phyloP scores from a whole-genome alignment of 495 filamentous ascomycete genomes.

The Tuber aestivum region DNA sequence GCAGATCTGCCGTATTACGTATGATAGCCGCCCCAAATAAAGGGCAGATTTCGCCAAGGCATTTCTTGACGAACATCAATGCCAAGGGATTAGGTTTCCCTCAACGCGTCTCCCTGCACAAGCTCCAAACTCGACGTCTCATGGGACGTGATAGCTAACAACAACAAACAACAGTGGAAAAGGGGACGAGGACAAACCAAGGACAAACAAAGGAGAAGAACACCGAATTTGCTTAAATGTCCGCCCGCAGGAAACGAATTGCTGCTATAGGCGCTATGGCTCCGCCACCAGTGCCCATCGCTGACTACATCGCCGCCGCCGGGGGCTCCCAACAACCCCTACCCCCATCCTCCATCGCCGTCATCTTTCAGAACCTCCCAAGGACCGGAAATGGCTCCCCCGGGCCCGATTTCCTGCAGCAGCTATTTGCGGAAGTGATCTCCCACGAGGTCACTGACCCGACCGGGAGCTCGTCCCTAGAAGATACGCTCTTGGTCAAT shows the following conservation, averaged over 20 bases:
- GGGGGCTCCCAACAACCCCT: conserved; percentile 26
- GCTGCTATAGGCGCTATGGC: conserved; percentile 36
- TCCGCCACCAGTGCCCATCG: conserved; percentile 15
- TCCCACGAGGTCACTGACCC: conserved; percentile 46
- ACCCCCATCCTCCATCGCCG: conserved; percentile 52
- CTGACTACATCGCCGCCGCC: not conserved
- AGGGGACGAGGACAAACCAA: too few species aligned
- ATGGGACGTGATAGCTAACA: not conserved
- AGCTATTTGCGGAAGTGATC: conserved; percentile 61
- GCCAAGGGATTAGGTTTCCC: not conserved
- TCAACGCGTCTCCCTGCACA: not conserved
- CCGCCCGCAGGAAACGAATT: conserved; percentile 45
- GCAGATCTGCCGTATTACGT: not conserved
- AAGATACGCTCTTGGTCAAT: conserved; percentile 66
- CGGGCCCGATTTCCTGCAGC: conserved; percentile 54
- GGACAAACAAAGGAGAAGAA: not conserved
- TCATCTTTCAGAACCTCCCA: conserved; percentile 49
- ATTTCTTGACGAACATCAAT: not conserved
- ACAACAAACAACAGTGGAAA: not conserved
- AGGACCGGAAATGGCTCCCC: conserved; percentile 39
- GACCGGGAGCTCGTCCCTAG: conserved; percentile 46
- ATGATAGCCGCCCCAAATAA: not conserved
- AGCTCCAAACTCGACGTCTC: not conserved
- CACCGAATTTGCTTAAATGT: conserved; percentile 19
- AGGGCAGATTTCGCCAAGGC: not conserved